Percentiles rank a stretch among this genome's conserved stretches.
Evolutionary conservation across 306 rosid species (phyloP).

Genomic region (Hippophae rhamnoides): DNA sequence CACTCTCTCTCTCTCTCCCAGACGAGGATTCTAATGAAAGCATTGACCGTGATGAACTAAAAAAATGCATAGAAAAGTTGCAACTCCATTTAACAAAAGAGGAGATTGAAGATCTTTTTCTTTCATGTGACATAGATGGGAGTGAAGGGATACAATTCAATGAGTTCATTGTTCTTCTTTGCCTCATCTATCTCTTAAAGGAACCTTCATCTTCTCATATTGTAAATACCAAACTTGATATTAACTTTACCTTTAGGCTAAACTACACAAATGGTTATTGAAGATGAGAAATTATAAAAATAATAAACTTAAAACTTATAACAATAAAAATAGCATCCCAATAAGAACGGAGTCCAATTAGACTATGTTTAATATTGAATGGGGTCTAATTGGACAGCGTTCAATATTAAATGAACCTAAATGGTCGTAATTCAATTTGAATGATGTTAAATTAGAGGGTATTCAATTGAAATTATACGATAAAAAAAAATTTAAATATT

Average conservation of each 20-base stretch:
- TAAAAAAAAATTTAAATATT: no score
- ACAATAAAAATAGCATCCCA: no score
- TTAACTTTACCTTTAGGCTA: not conserved
- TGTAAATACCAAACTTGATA: constrained; percentile 29
- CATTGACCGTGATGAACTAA: constrained; percentile 58
- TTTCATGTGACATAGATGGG: constrained; percentile 75
- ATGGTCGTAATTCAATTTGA: no score
- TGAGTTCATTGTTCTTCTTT: constrained; percentile 82
- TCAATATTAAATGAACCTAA: no score
- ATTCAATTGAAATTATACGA: no score
- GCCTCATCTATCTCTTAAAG: constrained; percentile 68
- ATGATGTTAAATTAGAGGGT: no score
- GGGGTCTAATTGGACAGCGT: no score
- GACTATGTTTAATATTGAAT: no score
- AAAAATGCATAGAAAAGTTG: constrained; percentile 50
- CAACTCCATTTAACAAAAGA: constrained; percentile 48
- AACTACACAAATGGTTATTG: no score
- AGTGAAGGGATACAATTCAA: constrained; percentile 76
- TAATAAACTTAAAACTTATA: no score
- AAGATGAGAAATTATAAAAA: no score
- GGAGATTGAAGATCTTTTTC: constrained; percentile 62
- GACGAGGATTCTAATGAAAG: constrained; percentile 79
- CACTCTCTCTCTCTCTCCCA: constrained; percentile 23
- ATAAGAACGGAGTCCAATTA: no score
- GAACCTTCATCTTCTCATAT: constrained; percentile 35